Conservation (phyloP, 2,329 filamentous ascomycete species). For the Fulvia fulva region DNA sequence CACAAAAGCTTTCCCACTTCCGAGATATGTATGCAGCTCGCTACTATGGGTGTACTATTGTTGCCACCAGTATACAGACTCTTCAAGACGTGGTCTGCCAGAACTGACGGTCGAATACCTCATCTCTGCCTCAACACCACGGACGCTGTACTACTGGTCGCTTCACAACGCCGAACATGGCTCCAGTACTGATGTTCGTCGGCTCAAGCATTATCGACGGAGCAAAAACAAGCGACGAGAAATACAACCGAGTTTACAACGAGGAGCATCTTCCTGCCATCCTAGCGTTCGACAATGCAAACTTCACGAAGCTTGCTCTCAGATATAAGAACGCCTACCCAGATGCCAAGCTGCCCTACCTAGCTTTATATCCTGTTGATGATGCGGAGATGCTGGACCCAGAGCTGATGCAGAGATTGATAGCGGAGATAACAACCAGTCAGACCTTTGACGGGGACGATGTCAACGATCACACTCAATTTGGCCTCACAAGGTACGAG, state of each 20-base stretch:
- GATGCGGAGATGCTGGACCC: slow-evolving; percentile 6
- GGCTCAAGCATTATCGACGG: slow-evolving; percentile 3
- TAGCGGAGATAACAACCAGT: slow-evolving; percentile 3
- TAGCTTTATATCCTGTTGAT: slow-evolving; percentile 19
- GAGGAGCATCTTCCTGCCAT: slow-evolving; percentile 4
- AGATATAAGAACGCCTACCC: slow-evolving; percentile 18
- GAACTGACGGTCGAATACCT: neutral
- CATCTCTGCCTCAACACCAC: neutral
- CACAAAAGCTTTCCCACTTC: too few relatives aligned
- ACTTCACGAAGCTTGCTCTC: slow-evolving; percentile 10
- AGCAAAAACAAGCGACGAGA: neutral
- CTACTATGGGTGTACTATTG: too few relatives aligned
- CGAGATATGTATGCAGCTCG: too few relatives aligned
- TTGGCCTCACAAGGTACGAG: slow-evolving; percentile 13
- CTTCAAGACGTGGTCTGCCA: too few relatives aligned
- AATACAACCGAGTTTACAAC: slow-evolving; percentile 11
- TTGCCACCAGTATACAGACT: too few relatives aligned
- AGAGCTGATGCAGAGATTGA: slow-evolving; percentile 7
- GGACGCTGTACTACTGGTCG: too few relatives aligned
- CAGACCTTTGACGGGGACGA: slow-evolving; percentile 10
- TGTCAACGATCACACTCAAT: slow-evolving; percentile 8
- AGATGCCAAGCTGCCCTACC: slow-evolving; percentile 9
- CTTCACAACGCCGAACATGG: neutral
- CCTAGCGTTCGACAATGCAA: neutral
- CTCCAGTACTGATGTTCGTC: slow-evolving; percentile 9